Evolutionary conservation across 352 stramenopile genomes (phyloP).

Genomic region (Globisporangium radiosum): DNA sequence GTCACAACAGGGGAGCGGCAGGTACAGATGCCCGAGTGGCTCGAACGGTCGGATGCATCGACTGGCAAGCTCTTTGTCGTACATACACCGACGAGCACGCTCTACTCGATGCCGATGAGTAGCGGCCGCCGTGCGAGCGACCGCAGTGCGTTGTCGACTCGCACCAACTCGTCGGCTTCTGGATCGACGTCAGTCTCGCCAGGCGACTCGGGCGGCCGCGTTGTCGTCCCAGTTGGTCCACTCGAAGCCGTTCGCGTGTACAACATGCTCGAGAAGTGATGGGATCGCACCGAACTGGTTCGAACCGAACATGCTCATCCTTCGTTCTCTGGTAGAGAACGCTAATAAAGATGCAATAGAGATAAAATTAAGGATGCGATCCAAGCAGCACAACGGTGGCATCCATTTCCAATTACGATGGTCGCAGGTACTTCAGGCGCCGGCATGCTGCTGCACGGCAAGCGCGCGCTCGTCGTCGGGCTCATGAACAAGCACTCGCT

Average conservation of each 20-base stretch:
- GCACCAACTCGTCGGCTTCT: not conserved
- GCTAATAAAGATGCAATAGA: too few species aligned
- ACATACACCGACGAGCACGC: constrained; percentile 12
- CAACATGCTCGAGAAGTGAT: constrained; percentile 12
- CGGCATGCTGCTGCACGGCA: constrained; percentile 36
- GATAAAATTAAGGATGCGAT: not conserved
- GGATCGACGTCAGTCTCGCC: not conserved
- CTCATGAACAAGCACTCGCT: constrained; percentile 89
- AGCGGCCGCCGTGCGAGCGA: not conserved
- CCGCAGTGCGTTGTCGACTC: not conserved
- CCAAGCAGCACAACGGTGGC: not conserved
- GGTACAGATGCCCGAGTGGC: constrained; percentile 10
- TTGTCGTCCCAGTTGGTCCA: constrained; percentile 15
- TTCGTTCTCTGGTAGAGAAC: too few species aligned
- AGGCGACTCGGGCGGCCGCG: constrained; percentile 1
- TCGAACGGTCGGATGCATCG: constrained; percentile 5
- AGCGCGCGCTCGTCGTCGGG: constrained; percentile 80
- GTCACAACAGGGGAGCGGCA: constrained; percentile 7
- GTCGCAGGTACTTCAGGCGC: not conserved
- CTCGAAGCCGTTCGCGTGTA: constrained; percentile 21
- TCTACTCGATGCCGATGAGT: constrained; percentile 1
- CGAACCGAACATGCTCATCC: too few species aligned
- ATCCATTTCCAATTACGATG: not conserved
- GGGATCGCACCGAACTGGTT: too few species aligned
- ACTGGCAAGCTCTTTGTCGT: constrained; percentile 14